phyloP scores from a whole-genome alignment of 768 basidiomycete genomes.

The Boletus rubropictus region DNA sequence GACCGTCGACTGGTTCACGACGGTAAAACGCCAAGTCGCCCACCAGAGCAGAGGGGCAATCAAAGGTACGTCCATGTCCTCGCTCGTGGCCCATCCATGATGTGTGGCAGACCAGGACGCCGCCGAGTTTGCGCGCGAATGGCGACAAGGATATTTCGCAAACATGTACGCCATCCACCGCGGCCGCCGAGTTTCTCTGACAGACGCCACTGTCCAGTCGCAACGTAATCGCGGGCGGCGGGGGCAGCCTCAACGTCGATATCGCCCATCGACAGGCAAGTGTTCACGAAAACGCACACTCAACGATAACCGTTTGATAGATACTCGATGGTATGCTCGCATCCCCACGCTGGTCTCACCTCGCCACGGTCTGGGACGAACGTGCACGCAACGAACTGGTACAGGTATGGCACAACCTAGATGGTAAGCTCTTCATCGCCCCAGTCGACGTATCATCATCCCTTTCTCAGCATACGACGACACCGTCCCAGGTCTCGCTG shows the following conservation, averaged over 20 bases:
- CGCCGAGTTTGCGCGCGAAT: constrained; percentile 46
- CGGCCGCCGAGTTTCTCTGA: too few relatives aligned
- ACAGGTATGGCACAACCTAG: constrained; percentile 54
- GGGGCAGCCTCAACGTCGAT: constrained; percentile 50
- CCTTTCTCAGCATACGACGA: constrained; percentile 52
- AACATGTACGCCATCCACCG: constrained; percentile 14
- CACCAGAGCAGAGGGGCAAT: constrained; percentile 12
- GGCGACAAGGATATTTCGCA: constrained; percentile 46
- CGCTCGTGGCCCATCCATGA: neutral
- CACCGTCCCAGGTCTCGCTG: constrained; percentile 40
- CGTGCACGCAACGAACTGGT: constrained; percentile 41
- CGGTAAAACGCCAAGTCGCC: constrained; percentile 18
- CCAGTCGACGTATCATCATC: neutral
- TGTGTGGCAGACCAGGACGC: constrained; percentile 17
- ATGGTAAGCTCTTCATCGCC: constrained; percentile 33
- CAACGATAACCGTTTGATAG: constrained; percentile 27
- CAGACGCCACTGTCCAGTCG: constrained; percentile 26
- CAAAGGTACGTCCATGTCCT: constrained; percentile 9
- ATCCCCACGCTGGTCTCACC: constrained; percentile 43
- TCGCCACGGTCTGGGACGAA: constrained; percentile 43
- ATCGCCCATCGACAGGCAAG: constrained; percentile 35
- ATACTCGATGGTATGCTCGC: constrained; percentile 52
- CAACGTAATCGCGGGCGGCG: constrained; percentile 39
- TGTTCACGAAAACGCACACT: too few relatives aligned
- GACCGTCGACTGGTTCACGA: constrained; percentile 39